These are phyloP conservation scores for Thozetella sp. DNA, from an alignment of 495 filamentous ascomycete species.

Conservation along the genomic window DNA sequence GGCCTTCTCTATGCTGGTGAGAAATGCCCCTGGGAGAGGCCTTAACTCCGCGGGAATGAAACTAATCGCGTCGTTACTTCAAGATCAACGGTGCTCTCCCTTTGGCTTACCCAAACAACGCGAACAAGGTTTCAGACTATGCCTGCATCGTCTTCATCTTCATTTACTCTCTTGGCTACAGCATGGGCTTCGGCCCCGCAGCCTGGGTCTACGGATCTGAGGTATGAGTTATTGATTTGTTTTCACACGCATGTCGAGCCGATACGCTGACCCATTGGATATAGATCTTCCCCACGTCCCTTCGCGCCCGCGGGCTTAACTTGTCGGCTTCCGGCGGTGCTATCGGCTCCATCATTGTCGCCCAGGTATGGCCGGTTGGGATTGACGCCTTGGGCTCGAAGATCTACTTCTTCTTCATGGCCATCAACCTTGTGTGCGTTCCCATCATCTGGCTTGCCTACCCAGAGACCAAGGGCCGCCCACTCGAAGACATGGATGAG, in stretches of 20 bases:
- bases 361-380: constrained; percentile 54
- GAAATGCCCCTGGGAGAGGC: constrained; percentile 5
- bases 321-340: constrained; percentile 50
- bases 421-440: constrained; percentile 50
- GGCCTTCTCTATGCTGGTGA: constrained; percentile 46
- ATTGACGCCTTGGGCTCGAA: constrained; percentile 53
- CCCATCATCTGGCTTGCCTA: constrained; percentile 50
- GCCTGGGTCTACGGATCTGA: constrained; percentile 63
- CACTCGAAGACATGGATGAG: constrained; percentile 55
- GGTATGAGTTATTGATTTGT: constrained; percentile 23
- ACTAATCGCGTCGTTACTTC: not conserved
- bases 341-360: constrained; percentile 49
- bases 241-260: not conserved
- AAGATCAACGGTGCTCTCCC: constrained; percentile 58
- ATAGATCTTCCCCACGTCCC: constrained; percentile 54
- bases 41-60: not conserved
- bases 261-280: not conserved
- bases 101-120: constrained; percentile 50
- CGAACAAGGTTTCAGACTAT: constrained; percentile 48
- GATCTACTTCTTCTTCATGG: constrained; percentile 63
- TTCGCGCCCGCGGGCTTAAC: constrained; percentile 52
- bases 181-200: constrained; percentile 56
- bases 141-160: constrained; percentile 58
- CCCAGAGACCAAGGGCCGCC: constrained; percentile 54
- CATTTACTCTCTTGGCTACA: constrained; percentile 58